These are phyloP conservation scores for Purshia tridentata DNA, from an alignment of 306 rosid genomes.

Conservation along the genomic window DNA sequence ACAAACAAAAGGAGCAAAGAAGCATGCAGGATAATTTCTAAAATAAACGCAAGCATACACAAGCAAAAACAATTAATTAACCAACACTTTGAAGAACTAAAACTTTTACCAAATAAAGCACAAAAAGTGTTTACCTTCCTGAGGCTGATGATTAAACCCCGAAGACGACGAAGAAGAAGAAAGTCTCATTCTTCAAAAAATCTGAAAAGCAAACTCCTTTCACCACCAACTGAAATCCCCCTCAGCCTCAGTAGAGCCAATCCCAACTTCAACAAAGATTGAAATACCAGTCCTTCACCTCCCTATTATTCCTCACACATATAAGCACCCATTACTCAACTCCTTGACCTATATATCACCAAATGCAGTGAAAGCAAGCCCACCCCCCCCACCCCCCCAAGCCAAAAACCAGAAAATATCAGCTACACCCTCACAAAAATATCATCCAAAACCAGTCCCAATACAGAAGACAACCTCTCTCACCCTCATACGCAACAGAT, in stretches of 20 bases:
- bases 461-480: conserved; percentile 46
- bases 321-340: conserved; percentile 13
- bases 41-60: background rate
- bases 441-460: conserved; percentile 66
- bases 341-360: conserved; percentile 18
- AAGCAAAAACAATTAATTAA: background rate
- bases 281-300: conserved; percentile 9
- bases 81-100: background rate
- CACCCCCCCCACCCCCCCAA: conserved; percentile 36
- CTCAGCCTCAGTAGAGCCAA: conserved; percentile 25
- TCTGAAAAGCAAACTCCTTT: conserved; percentile 6
- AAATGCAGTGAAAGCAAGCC: conserved; percentile 27
- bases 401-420: conserved; percentile 30
- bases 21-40: background rate
- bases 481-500: conserved; percentile 54
- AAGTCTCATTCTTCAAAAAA: conserved; percentile 46
- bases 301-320: conserved; percentile 6
- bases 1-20: background rate
- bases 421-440: background rate
- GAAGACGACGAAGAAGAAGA: conserved; percentile 45
- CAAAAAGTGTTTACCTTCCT: conserved; percentile 43
- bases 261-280: conserved; percentile 22
- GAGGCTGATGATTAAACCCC: conserved; percentile 48
- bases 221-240: conserved; percentile 27
- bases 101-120: conserved; percentile 16